Evolutionary conservation across 1,139 yeast species (phyloP).

Genomic region (Scheffersomyces segobiensis): DNA sequence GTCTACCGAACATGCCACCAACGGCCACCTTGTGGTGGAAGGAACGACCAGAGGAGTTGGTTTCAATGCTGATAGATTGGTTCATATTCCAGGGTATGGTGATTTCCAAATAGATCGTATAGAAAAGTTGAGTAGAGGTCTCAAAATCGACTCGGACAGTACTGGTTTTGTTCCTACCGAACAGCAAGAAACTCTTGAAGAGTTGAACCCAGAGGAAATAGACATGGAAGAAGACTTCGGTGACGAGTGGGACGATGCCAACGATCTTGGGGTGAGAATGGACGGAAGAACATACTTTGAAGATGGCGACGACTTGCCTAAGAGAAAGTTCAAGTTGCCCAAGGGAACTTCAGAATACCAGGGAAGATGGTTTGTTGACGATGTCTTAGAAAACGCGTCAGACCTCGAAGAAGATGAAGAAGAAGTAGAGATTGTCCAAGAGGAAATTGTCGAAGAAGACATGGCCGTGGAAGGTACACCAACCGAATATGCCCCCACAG

Average conservation of each 20-base stretch:
- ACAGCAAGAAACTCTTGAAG: constrained; percentile 66
- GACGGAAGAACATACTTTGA: constrained; percentile 69
- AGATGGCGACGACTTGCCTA: constrained; percentile 25
- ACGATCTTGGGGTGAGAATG: constrained; percentile 58
- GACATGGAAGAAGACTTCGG: constrained; percentile 50
- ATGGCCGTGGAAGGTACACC: constrained; percentile 24
- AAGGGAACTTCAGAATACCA: constrained; percentile 93
- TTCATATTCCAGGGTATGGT: constrained; percentile 88
- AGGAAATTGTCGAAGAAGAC: constrained; percentile 20
- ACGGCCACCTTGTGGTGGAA: constrained; percentile 54
- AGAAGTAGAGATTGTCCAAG: constrained; percentile 22
- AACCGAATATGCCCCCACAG: constrained; percentile 44
- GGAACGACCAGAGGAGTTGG: constrained; percentile 90
- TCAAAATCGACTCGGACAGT: constrained; percentile 27
- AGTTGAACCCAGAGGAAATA: constrained; percentile 59
- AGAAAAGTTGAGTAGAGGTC: constrained; percentile 41
- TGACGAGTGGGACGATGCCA: constrained; percentile 42
- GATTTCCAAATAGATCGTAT: constrained; percentile 79
- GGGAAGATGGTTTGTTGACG: constrained; percentile 84
- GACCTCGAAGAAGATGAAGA: constrained; percentile 55
- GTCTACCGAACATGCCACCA: constrained; percentile 33
- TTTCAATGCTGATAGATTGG: constrained; percentile 69
- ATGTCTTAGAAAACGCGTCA: constrained; percentile 47
- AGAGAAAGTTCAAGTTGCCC: constrained; percentile 54
- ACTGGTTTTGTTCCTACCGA: constrained; percentile 47